Conservation (phyloP, 768 basidiomycete species). For the Mycena leptocephala region DNA sequence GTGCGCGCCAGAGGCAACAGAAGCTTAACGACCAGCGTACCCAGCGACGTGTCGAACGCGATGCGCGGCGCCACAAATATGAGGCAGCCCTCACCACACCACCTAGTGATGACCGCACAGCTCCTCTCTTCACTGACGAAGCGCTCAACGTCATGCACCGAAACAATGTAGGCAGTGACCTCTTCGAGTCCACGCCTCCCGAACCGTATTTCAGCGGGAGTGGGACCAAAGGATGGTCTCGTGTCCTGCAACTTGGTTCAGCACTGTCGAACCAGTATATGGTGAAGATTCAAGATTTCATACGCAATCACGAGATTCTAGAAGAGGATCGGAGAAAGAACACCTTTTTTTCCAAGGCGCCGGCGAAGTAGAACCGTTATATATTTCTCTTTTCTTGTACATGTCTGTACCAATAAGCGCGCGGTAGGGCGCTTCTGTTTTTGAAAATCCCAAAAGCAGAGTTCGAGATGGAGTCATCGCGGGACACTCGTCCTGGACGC, state of each 20-base stretch:
- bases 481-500: too few relatives aligned
- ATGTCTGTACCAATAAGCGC: not conserved
- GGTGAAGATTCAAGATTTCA: not conserved
- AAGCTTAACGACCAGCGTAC: not conserved
- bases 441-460: too few relatives aligned
- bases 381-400: not conserved
- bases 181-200: not conserved
- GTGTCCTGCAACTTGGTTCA: not conserved
- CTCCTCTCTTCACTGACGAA: not conserved
- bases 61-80: not conserved
- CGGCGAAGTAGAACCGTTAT: too few relatives aligned
- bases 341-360: not conserved
- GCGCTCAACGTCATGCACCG: not conserved
- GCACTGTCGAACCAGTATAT: not conserved
- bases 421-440: too few relatives aligned
- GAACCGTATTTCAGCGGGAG: not conserved
- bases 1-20: not conserved
- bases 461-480: too few relatives aligned
- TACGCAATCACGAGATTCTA: not conserved
- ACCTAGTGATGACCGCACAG: not conserved
- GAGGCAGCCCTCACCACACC: not conserved
- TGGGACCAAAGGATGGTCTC: not conserved
- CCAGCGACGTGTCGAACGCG: not conserved
- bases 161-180: too few relatives aligned
- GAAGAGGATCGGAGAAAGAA: not conserved